Percentiles rank a stretch among this genome's conserved stretches.
phyloP scores from a whole-genome alignment of 2,329 filamentous ascomycete genomes.

The Ceratocystis diversiconidia region DNA sequence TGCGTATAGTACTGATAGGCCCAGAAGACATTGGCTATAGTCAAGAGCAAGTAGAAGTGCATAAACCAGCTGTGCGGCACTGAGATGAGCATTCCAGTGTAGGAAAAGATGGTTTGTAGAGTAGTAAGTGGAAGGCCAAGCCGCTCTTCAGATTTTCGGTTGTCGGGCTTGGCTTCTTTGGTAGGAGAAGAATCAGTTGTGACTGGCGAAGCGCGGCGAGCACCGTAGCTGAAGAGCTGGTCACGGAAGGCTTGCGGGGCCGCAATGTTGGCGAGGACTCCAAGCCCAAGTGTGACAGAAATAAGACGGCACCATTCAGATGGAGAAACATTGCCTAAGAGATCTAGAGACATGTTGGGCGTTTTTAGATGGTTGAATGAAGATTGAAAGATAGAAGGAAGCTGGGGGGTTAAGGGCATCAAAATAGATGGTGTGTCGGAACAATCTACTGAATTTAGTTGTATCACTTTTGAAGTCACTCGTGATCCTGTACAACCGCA shows the following conservation, averaged over 20 bases:
- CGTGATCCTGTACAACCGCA: too few relatives aligned
- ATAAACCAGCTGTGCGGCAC: conserved; percentile 83
- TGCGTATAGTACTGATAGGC: conserved; percentile 43
- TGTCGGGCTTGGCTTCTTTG: not conserved
- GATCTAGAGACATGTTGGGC: not conserved
- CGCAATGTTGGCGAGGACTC: conserved; percentile 12
- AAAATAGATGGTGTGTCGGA: too few relatives aligned
- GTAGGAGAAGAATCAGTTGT: conserved; percentile 16
- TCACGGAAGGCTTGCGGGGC: conserved; percentile 26
- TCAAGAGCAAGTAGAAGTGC: conserved; percentile 69
- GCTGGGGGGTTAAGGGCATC: not conserved
- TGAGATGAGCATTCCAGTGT: conserved; percentile 29
- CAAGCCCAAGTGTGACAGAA: conserved; percentile 12
- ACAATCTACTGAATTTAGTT: too few relatives aligned
- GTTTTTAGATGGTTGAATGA: too few relatives aligned
- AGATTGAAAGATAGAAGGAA: not conserved
- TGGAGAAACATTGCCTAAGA: conserved; percentile 13
- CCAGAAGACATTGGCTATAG: conserved; percentile 62
- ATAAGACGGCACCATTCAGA: conserved; percentile 17
- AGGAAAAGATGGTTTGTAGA: conserved; percentile 13
- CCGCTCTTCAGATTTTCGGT: not conserved
- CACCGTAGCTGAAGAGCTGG: conserved; percentile 30
- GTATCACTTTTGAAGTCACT: too few relatives aligned
- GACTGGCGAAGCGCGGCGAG: conserved; percentile 38
- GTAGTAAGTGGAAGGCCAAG: not conserved